Percentiles rank a stretch among this genome's conserved stretches.
Evolutionary conservation across 1,139 yeast genomes (phyloP).

Genomic region (Zygoascus hellenicus): DNA sequence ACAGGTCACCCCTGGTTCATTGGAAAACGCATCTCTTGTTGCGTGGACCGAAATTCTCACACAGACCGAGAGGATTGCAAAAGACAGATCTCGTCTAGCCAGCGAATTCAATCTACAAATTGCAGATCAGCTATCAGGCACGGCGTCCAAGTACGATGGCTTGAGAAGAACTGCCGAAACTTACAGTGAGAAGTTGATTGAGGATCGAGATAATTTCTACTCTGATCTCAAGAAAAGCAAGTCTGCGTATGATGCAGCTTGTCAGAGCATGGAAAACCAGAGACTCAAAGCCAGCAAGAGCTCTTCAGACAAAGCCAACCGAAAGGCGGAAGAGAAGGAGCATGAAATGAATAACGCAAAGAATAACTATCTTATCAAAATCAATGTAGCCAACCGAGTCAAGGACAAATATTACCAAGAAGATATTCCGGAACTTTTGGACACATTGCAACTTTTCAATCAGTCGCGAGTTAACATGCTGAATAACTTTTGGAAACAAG

Average conservation of each 20-base stretch:
- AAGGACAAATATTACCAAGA: slow-evolving; percentile 92
- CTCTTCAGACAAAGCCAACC: slow-evolving; percentile 52
- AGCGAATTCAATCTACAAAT: slow-evolving; percentile 56
- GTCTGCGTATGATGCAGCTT: slow-evolving; percentile 67
- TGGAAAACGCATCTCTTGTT: slow-evolving; percentile 88
- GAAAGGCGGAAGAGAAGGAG: slow-evolving; percentile 57
- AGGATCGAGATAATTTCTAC: slow-evolving; percentile 55
- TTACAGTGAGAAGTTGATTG: slow-evolving; percentile 53
- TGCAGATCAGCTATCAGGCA: slow-evolving; percentile 54
- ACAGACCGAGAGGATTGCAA: slow-evolving; percentile 77
- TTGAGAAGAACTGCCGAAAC: slow-evolving; percentile 52
- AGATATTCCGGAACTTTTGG: slow-evolving; percentile 87
- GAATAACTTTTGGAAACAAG: slow-evolving; percentile 64
- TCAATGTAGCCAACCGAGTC: slow-evolving; percentile 79
- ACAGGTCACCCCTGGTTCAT: slow-evolving; percentile 86
- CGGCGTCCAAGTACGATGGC: slow-evolving; percentile 50
- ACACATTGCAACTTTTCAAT: slow-evolving; percentile 77
- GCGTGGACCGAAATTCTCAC: slow-evolving; percentile 87
- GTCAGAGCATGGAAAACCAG: slow-evolving; percentile 74
- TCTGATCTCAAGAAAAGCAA: slow-evolving; percentile 68
- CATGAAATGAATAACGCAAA: slow-evolving; percentile 81
- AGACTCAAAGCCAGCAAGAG: slow-evolving; percentile 61
- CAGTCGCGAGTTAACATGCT: slow-evolving; percentile 70
- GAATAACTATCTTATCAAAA: slow-evolving; percentile 72
- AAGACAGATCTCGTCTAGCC: slow-evolving; percentile 58